Percentiles rank a stretch among this genome's conserved stretches.
Evolutionary conservation across 2,329 filamentous ascomycete genomes (phyloP).

Genomic region (Ophioceras dolichostomum): DNA sequence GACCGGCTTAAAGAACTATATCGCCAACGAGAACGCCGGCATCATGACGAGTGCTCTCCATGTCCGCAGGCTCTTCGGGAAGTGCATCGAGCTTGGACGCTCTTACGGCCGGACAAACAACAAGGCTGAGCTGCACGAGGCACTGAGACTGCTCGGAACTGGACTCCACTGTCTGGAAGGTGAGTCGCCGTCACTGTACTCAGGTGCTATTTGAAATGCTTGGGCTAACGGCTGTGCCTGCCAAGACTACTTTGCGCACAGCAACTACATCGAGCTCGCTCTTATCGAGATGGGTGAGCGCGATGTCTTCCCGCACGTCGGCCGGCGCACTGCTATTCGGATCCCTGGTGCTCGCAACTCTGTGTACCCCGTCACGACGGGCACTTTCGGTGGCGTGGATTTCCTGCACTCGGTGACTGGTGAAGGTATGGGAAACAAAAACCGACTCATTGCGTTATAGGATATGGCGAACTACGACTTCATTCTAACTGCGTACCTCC

Average conservation of each 20-base stretch:
- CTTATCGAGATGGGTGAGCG: constrained; percentile 76
- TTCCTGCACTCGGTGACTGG: constrained; percentile 80
- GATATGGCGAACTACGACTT: neutral
- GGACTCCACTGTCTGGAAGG: constrained; percentile 80
- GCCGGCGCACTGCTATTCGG: constrained; percentile 56
- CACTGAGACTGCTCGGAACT: constrained; percentile 74
- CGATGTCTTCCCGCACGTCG: constrained; percentile 79
- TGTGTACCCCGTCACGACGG: constrained; percentile 77
- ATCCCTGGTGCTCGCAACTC: constrained; percentile 51
- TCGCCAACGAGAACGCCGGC: constrained; percentile 66
- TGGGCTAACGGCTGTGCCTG: neutral
- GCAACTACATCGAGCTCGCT: constrained; percentile 82
- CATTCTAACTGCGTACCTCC: too few species aligned
- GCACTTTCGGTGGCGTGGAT: constrained; percentile 90
- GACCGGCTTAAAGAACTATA: constrained; percentile 85
- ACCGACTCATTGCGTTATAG: neutral
- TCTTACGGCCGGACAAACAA: constrained; percentile 53
- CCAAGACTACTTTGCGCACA: constrained; percentile 78
- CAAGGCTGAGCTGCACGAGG: constrained; percentile 75
- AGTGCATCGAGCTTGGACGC: constrained; percentile 70
- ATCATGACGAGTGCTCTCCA: constrained; percentile 76
- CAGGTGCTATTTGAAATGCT: neutral
- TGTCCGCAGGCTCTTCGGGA: constrained; percentile 59
- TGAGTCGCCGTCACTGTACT: constrained; percentile 17
- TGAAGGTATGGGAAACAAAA: constrained; percentile 31